A percentile compares a stretch with the other conserved stretches of the same genome.
phyloP scores from a whole-genome alignment of 768 basidiomycete genomes.

The Rhodotorula sphaerocarpa region DNA sequence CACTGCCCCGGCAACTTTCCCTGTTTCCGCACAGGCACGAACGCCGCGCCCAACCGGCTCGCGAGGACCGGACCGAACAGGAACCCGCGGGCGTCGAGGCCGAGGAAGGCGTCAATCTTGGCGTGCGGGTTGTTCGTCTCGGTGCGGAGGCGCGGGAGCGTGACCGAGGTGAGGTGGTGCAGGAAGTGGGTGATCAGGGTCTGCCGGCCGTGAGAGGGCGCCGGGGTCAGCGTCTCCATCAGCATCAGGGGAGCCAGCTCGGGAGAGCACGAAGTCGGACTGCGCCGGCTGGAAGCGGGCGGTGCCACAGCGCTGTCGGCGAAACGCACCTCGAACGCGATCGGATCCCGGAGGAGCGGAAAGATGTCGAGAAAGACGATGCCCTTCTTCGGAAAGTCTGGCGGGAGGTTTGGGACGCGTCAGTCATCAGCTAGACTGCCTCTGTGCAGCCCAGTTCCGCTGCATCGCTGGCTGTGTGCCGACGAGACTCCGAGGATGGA shows the following conservation, averaged over 20 bases:
- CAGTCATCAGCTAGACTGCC: background rate
- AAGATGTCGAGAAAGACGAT: conserved; percentile 91
- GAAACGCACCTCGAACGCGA: conserved; percentile 65
- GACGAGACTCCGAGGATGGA: too few species aligned
- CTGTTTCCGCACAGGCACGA: conserved; percentile 87
- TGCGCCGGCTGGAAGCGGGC: background rate
- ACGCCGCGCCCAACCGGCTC: conserved; percentile 78
- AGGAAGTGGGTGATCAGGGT: conserved; percentile 73
- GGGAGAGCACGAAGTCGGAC: background rate
- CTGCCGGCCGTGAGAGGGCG: background rate
- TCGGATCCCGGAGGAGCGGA: conserved; percentile 76
- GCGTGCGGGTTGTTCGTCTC: conserved; percentile 31
- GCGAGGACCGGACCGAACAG: conserved; percentile 88
- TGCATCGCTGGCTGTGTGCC: too few species aligned
- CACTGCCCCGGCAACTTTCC: conserved; percentile 91
- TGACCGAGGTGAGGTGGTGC: conserved; percentile 73
- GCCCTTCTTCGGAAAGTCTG: conserved; percentile 86
- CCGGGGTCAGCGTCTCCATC: background rate
- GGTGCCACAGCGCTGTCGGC: background rate
- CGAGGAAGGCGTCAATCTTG: conserved; percentile 71
- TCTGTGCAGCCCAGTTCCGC: too few species aligned
- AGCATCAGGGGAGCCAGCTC: background rate
- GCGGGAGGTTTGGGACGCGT: background rate
- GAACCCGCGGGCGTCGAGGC: conserved; percentile 81
- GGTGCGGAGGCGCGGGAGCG: conserved; percentile 48